Base-by-base conservation (phyloP, 2,329 filamentous ascomycete species). In the Ophiobolus disseminans region DNA sequence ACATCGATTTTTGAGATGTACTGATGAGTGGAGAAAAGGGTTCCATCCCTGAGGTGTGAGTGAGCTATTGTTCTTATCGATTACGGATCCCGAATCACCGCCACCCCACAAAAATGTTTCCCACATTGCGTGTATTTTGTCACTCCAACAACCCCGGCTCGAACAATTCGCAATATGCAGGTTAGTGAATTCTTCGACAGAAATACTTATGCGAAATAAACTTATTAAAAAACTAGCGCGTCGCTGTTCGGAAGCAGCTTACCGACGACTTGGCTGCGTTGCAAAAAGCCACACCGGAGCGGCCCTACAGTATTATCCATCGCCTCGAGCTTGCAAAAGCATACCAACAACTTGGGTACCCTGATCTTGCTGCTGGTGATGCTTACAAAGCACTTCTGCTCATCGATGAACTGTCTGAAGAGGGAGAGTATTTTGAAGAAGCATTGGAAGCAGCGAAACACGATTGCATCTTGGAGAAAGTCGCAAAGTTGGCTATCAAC, bases 371-470 rank as follows among this genome's bases (percentile, higher is more conserved):
- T 4, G 87, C 88, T 9, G 90, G 91, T 25, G 92, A 97, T 77
- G 90, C 91, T 4, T 97, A 97, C 70, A 87, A 89, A 45, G 91
- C 92, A 1, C 80, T 97, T n/a, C 82, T 96, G 3, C 78, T 99
- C 37, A 83, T 89, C 13, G 93, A 97, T 66, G 90, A 94, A 58
- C 82, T 91, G 26, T 74, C 81, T 55, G 87, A 94, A 45, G 89
- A 93, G 53, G 83, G 84, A 30, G 92, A 97, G 72, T 95, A 91
- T 64, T 87, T 94, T 67, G 85, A 91, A 13, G 76, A 83, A 60
- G 86, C 87, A 7, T 58, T 80, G 5, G 81, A 83, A 41, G 77
- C 81, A 8, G 72, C 87, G 38, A 66, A 76, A 50, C 31, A 42
- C 13, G 69, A 72, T 44, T 58, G 62, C 26, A 20, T 55, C 8